phyloP scores from a whole-genome alignment of 768 basidiomycete genomes.

The Crassisporium funariophilum region DNA sequence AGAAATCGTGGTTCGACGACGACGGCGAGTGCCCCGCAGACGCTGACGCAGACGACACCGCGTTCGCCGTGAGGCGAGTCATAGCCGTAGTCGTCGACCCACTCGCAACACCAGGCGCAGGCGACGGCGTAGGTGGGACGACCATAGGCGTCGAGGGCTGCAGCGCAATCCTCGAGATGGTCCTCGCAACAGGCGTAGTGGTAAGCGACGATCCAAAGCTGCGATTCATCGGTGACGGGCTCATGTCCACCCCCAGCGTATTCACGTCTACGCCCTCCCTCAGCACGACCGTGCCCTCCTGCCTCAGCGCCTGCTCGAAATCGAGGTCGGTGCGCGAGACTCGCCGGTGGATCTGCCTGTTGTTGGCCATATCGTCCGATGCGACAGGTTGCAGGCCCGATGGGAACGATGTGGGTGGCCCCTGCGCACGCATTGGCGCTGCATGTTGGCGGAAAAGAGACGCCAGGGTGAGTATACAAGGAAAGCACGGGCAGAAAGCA shows the following conservation, averaged over 20 bases:
- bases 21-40: slow-evolving; percentile 42
- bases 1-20: slow-evolving; percentile 49
- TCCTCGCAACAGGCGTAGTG: slow-evolving; percentile 27
- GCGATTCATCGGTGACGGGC: slow-evolving; percentile 40
- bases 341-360: slow-evolving; percentile 47
- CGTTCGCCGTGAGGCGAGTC: too few relatives aligned
- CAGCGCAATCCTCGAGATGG: slow-evolving; percentile 27
- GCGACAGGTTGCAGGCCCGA: slow-evolving; percentile 55
- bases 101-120: slow-evolving; percentile 23
- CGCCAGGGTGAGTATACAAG: slow-evolving; percentile 54
- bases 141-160: slow-evolving; percentile 63
- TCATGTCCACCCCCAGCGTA: slow-evolving; percentile 57
- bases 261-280: slow-evolving; percentile 74
- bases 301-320: slow-evolving; percentile 76
- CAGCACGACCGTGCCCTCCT: slow-evolving; percentile 67
- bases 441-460: slow-evolving; percentile 61
- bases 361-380: slow-evolving; percentile 46
- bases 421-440: slow-evolving; percentile 39
- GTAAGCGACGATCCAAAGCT: slow-evolving; percentile 38
- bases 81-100: background rate
- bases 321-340: slow-evolving; percentile 76
- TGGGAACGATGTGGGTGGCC: slow-evolving; percentile 33
- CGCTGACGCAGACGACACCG: slow-evolving; percentile 22
- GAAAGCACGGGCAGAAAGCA: slow-evolving; percentile 4
- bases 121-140: slow-evolving; percentile 71